These are phyloP conservation scores for Leccinellum luteum DNA, from an alignment of 768 basidiomycete genomes.

Conservation along the genomic window DNA sequence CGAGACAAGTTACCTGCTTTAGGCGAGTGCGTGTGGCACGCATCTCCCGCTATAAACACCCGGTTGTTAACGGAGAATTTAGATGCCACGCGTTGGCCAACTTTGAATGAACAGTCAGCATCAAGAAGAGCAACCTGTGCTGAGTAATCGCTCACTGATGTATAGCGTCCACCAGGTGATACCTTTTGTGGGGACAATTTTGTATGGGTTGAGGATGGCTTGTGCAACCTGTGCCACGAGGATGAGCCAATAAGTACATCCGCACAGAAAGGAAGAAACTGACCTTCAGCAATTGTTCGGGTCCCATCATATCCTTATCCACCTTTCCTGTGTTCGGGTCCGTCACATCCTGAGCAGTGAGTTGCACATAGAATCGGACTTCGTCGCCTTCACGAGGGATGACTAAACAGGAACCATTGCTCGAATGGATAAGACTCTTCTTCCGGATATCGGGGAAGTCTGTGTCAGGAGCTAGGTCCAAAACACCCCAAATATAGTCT, in stretches of 20 bases:
- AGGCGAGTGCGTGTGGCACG: conserved; percentile 46
- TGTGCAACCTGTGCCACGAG: conserved; percentile 34
- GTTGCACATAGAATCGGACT: conserved; percentile 52
- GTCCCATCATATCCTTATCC: conserved; percentile 37
- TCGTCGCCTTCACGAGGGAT: conserved; percentile 50
- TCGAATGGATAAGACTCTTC: conserved; percentile 48
- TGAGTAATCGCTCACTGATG: conserved; percentile 34
- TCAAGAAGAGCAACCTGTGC: neutral
- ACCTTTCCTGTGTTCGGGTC: conserved; percentile 39
- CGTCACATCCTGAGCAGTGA: conserved; percentile 39
- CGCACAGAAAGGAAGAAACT: neutral
- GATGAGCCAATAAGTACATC: neutral
- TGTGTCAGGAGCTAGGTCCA: conserved; percentile 46
- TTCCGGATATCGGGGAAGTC: conserved; percentile 56
- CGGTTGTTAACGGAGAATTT: conserved; percentile 46
- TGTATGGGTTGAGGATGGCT: conserved; percentile 41
- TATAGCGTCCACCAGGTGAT: conserved; percentile 53
- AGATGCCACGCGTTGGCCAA: conserved; percentile 56
- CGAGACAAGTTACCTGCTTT: conserved; percentile 35
- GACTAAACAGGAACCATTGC: conserved; percentile 47
- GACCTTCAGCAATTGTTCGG: conserved; percentile 41
- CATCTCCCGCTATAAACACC: conserved; percentile 57
- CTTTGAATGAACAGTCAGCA: conserved; percentile 24
- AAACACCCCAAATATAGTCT: conserved; percentile 45
- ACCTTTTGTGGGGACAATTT: conserved; percentile 27